Conservation (phyloP, 1,284 basidiomycete genomes). For the Ceratobasidium sp. region DNA sequence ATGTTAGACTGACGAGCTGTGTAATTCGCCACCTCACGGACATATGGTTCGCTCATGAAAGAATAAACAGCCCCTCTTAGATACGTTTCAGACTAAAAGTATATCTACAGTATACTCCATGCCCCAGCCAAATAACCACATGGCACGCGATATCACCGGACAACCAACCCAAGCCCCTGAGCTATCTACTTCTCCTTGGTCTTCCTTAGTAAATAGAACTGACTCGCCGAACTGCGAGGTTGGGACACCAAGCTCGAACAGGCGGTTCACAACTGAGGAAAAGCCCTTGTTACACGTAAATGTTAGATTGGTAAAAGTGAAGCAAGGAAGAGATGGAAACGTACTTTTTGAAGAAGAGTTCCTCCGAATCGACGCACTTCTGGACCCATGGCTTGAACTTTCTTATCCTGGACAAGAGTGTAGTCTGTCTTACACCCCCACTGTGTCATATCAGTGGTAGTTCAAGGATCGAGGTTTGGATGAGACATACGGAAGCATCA, state of each 20-base stretch:
- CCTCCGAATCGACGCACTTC: conserved; percentile 57
- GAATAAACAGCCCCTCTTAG: no score
- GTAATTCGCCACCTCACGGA: no score
- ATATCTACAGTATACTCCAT: background rate
- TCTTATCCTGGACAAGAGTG: no score
- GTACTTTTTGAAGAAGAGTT: conserved; percentile 91
- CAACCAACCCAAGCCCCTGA: background rate
- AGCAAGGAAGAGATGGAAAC: conserved; percentile 54
- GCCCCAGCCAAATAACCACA: background rate
- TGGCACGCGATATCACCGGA: background rate
- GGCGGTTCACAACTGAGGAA: conserved; percentile 77
- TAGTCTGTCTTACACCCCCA: no score
- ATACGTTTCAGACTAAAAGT: no score
- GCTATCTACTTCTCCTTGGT: background rate
- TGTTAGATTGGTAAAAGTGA: conserved; percentile 20
- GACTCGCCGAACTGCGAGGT: conserved; percentile 70
- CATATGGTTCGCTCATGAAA: no score
- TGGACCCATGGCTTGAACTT: no score
- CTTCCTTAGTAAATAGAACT: conserved; percentile 1
- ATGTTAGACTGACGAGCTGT: no score
- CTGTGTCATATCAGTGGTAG: no score
- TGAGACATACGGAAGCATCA: no score
- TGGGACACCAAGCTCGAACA: conserved; percentile 93
- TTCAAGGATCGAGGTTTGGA: no score
- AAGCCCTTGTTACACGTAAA: conserved; percentile 68